Evolutionary conservation across 371 early-diverging fungal species (phyloP), one percentile per base, ranked within the genome.

Genomic region (Smittium culicis): DNA sequence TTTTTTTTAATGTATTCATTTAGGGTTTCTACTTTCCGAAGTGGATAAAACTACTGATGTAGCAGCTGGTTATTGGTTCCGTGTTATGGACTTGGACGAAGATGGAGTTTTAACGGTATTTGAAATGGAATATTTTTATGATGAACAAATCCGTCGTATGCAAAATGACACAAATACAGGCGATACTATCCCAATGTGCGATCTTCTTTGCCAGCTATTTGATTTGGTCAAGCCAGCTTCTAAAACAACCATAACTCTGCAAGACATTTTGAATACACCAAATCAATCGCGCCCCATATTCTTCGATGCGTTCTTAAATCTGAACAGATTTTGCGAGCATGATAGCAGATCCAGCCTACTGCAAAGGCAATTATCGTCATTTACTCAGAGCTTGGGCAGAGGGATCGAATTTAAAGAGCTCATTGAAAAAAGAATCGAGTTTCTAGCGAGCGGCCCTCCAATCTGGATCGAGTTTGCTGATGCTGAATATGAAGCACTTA

Each of bases 21-120:
- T 59, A 59, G n/a, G 91, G 92, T 93, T 95, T 69, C 72, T 93
- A 34, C 72, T 94, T n/a, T 81, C 91, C 27, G 90, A 88, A 59
- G 86, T 90, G 24, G 93, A 94, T 77, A 93, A 93, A 75, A 81
- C 82, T 54, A 83, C 82, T 0, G 81, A 82, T 1, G 81, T 82
- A 27, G 85, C 91, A 1, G 83, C 91, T 54, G 94, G 93, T 70
- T 96, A 92, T 74, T 96, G 95, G 94, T 96, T 94, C 79, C 83
- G 91, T 63, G 88, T 88, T 65, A 74, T 95, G 77, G 96, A 96
- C 72, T 72, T 86, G 11, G 95, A 96, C 73, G 88, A 88, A 8
- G 95, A 95, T 76, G 95, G 94, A 3, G 66, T 87, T 1, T 75
- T 96, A 20, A 83, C 86, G 14, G 78, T 88, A n/a, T 88, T 87